A percentile compares a stretch with the other conserved stretches of the same genome.
These are phyloP conservation scores for Debaryomyces nepalensis DNA, from an alignment of 1,139 yeast genomes.

Conservation along the genomic window DNA sequence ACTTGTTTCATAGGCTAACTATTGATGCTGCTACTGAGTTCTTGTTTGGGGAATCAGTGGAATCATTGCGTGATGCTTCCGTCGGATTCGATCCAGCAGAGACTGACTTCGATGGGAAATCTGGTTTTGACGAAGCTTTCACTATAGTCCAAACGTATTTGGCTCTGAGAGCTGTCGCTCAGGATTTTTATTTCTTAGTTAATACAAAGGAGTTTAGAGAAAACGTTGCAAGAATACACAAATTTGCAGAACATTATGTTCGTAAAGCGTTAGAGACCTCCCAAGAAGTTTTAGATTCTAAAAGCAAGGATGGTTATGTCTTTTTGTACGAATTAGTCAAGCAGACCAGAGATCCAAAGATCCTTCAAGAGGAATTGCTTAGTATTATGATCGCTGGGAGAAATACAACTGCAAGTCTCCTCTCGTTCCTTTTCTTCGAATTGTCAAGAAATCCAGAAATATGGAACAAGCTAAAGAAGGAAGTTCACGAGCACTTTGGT, in stretches of 20 bases:
- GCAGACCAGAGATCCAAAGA: constrained; percentile 48
- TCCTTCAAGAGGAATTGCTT: constrained; percentile 52
- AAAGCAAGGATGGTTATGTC: constrained; percentile 42
- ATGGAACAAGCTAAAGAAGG: constrained; percentile 38
- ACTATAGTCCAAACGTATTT: constrained; percentile 36
- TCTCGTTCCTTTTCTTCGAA: constrained; percentile 48
- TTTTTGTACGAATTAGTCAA: constrained; percentile 51
- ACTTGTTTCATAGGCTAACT: constrained; percentile 45
- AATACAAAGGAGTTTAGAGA: constrained; percentile 36
- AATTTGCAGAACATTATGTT: constrained; percentile 31
- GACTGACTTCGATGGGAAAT: constrained; percentile 25
- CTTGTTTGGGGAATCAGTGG: constrained; percentile 57
- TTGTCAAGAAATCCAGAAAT: constrained; percentile 45
- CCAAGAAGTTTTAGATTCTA: constrained; percentile 30
- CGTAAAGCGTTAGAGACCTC: constrained; percentile 29
- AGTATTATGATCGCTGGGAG: constrained; percentile 56
- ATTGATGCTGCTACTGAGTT: constrained; percentile 55
- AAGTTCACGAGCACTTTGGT: constrained; percentile 36
- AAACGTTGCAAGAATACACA: constrained; percentile 28
- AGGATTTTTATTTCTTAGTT: constrained; percentile 36
- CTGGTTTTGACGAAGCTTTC: constrained; percentile 45
- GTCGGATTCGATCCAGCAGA: constrained; percentile 31
- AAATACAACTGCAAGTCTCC: constrained; percentile 56
- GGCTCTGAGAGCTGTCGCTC: constrained; percentile 36
- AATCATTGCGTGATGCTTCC: constrained; percentile 54